Conservation (phyloP, 108 stramenopile species). For the Skeletonema potamos region DNA sequence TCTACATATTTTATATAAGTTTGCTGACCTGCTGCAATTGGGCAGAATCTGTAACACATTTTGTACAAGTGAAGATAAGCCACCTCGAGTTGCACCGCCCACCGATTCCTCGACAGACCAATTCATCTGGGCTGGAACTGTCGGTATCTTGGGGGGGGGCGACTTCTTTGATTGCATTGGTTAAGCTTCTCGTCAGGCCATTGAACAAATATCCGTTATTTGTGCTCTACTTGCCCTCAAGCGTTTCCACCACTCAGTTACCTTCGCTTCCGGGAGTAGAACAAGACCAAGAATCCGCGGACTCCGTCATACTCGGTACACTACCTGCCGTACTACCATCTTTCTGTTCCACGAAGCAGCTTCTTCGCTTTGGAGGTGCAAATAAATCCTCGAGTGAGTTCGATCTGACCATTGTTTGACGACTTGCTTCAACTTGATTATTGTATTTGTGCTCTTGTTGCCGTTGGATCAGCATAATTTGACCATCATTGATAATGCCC, state of each 20-base stretch:
- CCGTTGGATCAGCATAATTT: background rate
- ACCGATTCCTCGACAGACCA: too few species aligned
- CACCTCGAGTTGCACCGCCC: too few species aligned
- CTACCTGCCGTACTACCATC: background rate
- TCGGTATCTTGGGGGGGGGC: too few species aligned
- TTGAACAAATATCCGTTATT: too few species aligned
- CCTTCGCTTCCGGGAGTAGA: background rate
- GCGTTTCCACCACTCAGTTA: background rate
- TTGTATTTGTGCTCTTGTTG: background rate
- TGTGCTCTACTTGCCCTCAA: too few species aligned
- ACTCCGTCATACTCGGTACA: background rate
- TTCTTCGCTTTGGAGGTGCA: background rate
- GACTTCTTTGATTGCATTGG: too few species aligned
- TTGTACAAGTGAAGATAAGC: too few species aligned
- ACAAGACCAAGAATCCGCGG: background rate
- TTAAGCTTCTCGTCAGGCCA: too few species aligned
- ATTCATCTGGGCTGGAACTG: too few species aligned
- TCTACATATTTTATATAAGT: too few species aligned
- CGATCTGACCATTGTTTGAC: background rate
- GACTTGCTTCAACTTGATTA: background rate
- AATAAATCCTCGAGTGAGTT: background rate
- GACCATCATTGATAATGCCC: background rate
- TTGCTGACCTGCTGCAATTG: too few species aligned
- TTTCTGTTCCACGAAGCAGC: background rate
- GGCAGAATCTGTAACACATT: too few species aligned